Base-by-base conservation (phyloP, 371 early-diverging fungal genomes). In the Zopfochytrium polystomum region DNA sequence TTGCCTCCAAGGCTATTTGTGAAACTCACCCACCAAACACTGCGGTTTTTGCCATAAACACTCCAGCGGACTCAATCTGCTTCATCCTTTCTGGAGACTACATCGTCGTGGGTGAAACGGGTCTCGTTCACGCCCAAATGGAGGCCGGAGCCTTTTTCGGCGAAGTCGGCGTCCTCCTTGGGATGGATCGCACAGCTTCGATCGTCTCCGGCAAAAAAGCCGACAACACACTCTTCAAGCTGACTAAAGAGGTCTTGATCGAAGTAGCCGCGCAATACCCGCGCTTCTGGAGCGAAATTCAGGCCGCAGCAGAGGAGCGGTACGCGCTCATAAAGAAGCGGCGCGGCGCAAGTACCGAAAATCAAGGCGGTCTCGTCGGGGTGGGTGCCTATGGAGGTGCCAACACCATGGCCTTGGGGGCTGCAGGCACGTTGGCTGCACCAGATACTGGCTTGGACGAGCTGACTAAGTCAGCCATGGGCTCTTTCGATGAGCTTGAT, bases 61-160 rank as follows among this genome's bases (percentile, higher is more conserved):
- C 68, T 51, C 61, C 55, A 27, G 62, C 74, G 3, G 66, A 65
- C 55, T 32, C 59, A 32, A 67, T 76, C 26, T 76, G 63, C 55
- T 76, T 71, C 48, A 65, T 74, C 35, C n/a, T 71, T 23, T 51
- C 56, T 5, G 77, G 77, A 26, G 13, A 53, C 11, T 65, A 71
- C 13, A 52, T 67, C 22, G 74, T 73, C 23, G 32, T 76, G 2
- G 70, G 65, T 15, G 9, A 23, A 18, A 33, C 43, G 23, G 65
- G 60, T 0, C 46, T 18, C 3, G 66, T 76, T 1, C 73, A 71
- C 44, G 73, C 77, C 18, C 72, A 72, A 48, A 60, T 76, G 43
- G 49, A 22, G 7, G 49, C 49, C 3, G 77, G 74, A 13, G 51
- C 60, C 0, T 59, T 65, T 25, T 59, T 65, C 42, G 66, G 66